Evolutionary conservation across 441 rosid genomes (phyloP).

Genomic region (Mallotus repandus): DNA sequence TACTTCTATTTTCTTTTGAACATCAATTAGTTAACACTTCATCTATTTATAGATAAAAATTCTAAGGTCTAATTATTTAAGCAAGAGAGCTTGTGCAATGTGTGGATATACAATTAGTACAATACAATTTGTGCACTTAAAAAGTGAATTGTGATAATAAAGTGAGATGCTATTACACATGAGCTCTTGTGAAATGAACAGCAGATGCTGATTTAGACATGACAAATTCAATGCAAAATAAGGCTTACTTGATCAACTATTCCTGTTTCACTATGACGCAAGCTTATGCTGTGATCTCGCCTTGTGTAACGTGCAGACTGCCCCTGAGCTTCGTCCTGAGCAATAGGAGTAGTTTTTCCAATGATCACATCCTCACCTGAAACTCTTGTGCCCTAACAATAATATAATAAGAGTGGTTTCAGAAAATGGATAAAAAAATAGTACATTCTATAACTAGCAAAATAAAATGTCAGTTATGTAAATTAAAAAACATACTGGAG

Average conservation of each 20-base stretch:
- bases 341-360: conserved; percentile 92
- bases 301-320: conserved; percentile 71
- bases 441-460: background rate
- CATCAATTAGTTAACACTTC: no score
- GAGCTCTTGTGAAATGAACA: background rate
- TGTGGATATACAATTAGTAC: no score
- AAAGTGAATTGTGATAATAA: background rate
- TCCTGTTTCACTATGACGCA: conserved; percentile 96
- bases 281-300: conserved; percentile 97
- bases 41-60: no score
- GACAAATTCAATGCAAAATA: background rate
- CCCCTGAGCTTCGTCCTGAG: conserved; percentile 96
- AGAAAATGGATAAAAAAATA: conserved; percentile 11
- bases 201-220: background rate
- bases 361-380: conserved; percentile 97
- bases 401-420: conserved; percentile 16
- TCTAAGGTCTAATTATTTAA: no score
- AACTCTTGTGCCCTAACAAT: conserved; percentile 85
- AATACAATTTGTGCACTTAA: background rate
- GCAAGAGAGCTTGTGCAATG: no score
- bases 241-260: conserved; percentile 93
- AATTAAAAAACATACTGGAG: conserved; percentile 63
- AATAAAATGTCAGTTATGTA: background rate
- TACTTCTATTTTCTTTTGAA: background rate
- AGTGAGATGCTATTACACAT: background rate